phyloP scores from a whole-genome alignment of 192 early-diverging fungal species.

The Haplosporangium gracile region DNA sequence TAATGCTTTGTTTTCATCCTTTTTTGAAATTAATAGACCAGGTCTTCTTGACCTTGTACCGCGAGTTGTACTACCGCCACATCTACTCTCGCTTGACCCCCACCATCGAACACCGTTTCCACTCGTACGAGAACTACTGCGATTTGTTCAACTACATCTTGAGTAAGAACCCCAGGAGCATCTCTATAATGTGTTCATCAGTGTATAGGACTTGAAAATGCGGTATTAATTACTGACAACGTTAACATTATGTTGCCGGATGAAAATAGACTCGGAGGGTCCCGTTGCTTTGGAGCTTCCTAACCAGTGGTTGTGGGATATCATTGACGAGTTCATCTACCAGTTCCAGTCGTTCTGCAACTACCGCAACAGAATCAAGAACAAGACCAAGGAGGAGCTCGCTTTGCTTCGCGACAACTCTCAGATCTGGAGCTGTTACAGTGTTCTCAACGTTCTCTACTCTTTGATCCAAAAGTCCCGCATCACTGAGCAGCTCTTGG shows the following conservation, averaged over 20 bases:
- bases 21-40: slow-evolving; percentile 65
- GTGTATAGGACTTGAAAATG: slow-evolving; percentile 2
- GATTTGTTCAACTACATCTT: slow-evolving; percentile 97
- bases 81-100: slow-evolving; percentile 94
- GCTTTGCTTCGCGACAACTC: slow-evolving; percentile 86
- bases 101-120: slow-evolving; percentile 89
- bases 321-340: slow-evolving; percentile 99
- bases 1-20: not conserved
- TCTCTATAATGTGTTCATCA: slow-evolving; percentile 2
- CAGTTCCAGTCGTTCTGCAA: slow-evolving; percentile 99
- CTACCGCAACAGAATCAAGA: slow-evolving; percentile 89
- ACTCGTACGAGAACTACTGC: slow-evolving; percentile 97
- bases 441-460: slow-evolving; percentile 96
- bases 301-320: slow-evolving; percentile 99
- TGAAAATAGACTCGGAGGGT: slow-evolving; percentile 72
- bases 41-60: slow-evolving; percentile 94
- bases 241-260: not conserved
- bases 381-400: slow-evolving; percentile 85
- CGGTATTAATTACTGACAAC: not conserved
- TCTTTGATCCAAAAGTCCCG: slow-evolving; percentile 95
- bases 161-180: slow-evolving; percentile 64
- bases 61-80: slow-evolving; percentile 97
- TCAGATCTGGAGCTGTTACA: slow-evolving; percentile 96
- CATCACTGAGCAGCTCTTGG: slow-evolving; percentile 93
- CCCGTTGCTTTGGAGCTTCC: slow-evolving; percentile 94